phyloP scores from a whole-genome alignment of 2,329 filamentous ascomycete genomes.

The Graphilbum ipis-grandicollis region DNA sequence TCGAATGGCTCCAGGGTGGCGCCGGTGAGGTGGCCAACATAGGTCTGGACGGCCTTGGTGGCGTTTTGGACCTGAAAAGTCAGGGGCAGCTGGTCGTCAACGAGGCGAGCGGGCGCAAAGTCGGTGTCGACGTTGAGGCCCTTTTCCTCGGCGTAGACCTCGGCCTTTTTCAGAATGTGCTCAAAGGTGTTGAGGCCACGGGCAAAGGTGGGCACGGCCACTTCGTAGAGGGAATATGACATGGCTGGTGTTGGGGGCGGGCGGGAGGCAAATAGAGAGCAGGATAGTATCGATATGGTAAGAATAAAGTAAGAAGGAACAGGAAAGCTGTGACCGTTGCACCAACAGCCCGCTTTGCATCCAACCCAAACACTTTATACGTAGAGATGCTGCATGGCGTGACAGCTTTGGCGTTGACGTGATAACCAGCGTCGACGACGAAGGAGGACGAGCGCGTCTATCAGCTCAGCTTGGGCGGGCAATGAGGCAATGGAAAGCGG shows the following conservation, averaged over 20 bases:
- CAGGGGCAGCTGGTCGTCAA: conserved; percentile 19
- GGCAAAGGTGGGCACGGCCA: conserved; percentile 11
- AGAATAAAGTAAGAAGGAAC: too few relatives aligned
- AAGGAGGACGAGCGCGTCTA: too few relatives aligned
- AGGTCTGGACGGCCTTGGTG: conserved; percentile 13
- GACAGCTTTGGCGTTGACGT: too few relatives aligned
- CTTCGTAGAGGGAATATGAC: conserved; percentile 14
- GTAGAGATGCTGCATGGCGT: too few relatives aligned
- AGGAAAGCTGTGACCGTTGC: too few relatives aligned
- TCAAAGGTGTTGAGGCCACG: conserved; percentile 12
- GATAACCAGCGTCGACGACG: too few relatives aligned
- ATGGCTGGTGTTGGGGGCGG: conserved; percentile 10
- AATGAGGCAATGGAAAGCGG: too few relatives aligned
- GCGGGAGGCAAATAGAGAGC: too few relatives aligned
- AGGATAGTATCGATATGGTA: too few relatives aligned
- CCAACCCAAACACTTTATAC: too few relatives aligned
- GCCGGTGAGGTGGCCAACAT: conserved; percentile 13
- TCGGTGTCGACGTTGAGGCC: conserved; percentile 10
- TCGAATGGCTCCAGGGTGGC: conserved; percentile 7
- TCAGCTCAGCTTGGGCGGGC: too few relatives aligned
- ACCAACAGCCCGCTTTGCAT: too few relatives aligned
- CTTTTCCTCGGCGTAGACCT: conserved; percentile 14
- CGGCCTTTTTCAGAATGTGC: conserved; percentile 15
- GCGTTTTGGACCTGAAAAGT: conserved; percentile 18
- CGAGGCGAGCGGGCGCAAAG: conserved; percentile 12